Base-by-base conservation (phyloP, 345 rosid species). In the Firmiana major region DNA sequence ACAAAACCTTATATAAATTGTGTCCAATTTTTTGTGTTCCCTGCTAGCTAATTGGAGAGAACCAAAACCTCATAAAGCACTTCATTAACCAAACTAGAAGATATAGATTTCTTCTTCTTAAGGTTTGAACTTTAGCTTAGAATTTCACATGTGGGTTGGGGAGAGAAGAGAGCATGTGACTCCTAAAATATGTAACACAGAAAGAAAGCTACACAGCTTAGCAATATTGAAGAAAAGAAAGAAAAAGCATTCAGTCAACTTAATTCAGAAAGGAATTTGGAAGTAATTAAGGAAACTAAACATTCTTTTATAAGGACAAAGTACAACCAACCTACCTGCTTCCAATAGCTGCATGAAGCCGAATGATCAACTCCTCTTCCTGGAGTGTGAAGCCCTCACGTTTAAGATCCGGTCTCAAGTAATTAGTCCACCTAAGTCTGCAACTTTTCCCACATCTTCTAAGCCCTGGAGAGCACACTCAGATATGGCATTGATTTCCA, bases 261-360 rank as follows among this genome's bases (percentile, higher is more conserved):
- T 9, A 9, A 11, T 7, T n/a, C 4, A 69, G 49, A 42, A 69
- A 48, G 34, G 28, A 22, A 26, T 12, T 9, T 43, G 3, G 17
- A 57, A 4, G 15, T 21, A 68, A 68, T 13, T 16, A 51, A 22
- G 38, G 5, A 22, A 45, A 38, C 34, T 31, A 31, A 68, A 3
- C 6, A 65, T 19, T 38, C 0, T 38, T 6, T 31, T 8, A 22
- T 42, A 40, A 3, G 5, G 22, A 0, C 7, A 40, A 48, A 38
- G 9, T 9, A 46, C 21, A 49, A 42, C 12, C 2, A 42, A 62
- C 75, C 15, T 34, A 93, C 97, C 99, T 89, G 92, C 98, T 93
- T 13, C 98, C 99, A 21, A 93, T 90, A 46, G 98, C 92, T 9
- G 94, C 91, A 71, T 96, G 99, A 81, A 96, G 94, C 87, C 84